Base-by-base conservation (phyloP, 2,329 filamentous ascomycete genomes). In the Fusarium liriodendri region DNA sequence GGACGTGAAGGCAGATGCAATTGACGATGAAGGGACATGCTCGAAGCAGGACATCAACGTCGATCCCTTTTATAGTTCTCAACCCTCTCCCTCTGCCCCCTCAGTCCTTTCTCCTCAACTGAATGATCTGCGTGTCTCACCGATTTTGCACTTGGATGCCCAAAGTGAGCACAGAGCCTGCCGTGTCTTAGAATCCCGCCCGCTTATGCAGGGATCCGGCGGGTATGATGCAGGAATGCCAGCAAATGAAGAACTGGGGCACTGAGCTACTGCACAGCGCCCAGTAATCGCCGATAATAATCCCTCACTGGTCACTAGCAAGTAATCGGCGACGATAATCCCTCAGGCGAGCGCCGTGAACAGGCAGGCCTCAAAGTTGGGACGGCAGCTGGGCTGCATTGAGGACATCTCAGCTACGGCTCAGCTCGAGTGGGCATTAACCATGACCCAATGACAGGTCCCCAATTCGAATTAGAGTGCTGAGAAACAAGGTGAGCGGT, bases 111-210 rank as follows among this genome's bases (percentile, higher is more conserved):
- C 20, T 45, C 33, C 27, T 38, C 32, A 16, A 55, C n/a, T 10
- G 27, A 42, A 27, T 5, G 54, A 67, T 60, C 52, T 75, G 64
- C 63, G 64, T 58, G 38, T 57, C 38, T 42, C 22, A 66, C 50
- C 55, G 42, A 32, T 64, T 58, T 57, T 22, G 61, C 57, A 25
- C 25, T 65, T 38, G 32, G 60, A 35, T 32, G 57, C 33, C 45
- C 45, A n/a, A 71, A 62, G 42, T 47, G 64, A 66, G 33, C 35
- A 62, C 35, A 69, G 20, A 4, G 16, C 20, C n/a, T 64, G 65
- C 54, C 42, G 45, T 66, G 70, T 64, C 64, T 66, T 27, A 73
- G 58, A 14, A 13, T 22, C 20, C 22, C 57, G 37, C 33, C 55
- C 25, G 13, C 50, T 61, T 32, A 27, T 54, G 57, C 67, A 72